Evolutionary conservation across 1,139 yeast species (phyloP).

Genomic region (Lodderomyces jiufengensis): DNA sequence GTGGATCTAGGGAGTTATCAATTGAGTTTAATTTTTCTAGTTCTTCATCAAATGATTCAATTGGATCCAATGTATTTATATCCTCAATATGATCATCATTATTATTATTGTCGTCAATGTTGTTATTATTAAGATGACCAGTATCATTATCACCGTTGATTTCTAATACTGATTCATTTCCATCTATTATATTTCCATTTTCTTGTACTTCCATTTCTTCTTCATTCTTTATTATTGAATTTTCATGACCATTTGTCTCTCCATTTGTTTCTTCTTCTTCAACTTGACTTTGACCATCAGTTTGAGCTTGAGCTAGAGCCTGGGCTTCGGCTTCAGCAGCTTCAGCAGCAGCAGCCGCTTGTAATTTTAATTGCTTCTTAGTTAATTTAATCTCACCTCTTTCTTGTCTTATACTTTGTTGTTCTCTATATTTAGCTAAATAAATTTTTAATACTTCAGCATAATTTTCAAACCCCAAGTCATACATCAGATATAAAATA

Average conservation of each 20-base stretch:
- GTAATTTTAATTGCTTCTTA: conserved; percentile 33
- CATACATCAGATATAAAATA: conserved; percentile 62
- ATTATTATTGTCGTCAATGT: no score
- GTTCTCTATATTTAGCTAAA: conserved; percentile 64
- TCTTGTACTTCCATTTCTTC: conserved; percentile 10
- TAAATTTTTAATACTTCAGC: conserved; percentile 69
- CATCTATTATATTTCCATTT: not conserved
- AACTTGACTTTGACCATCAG: not conserved
- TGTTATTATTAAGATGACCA: no score
- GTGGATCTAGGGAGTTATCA: no score
- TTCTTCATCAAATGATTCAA: no score
- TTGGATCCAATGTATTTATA: no score
- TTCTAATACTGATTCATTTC: no score
- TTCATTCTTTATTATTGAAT: conserved; percentile 23
- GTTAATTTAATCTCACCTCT: conserved; percentile 49
- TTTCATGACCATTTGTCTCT: conserved; percentile 27
- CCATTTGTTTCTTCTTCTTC: conserved; percentile 1
- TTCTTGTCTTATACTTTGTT: conserved; percentile 65
- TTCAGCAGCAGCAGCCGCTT: conserved; percentile 21
- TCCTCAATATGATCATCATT: no score
- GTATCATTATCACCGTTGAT: no score
- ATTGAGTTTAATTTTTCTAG: no score
- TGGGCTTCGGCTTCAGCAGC: conserved; percentile 14
- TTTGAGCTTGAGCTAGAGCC: conserved; percentile 10
- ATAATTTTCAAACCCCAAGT: conserved; percentile 68